A percentile compares a stretch with the other conserved stretches of the same genome.
phyloP scores from a whole-genome alignment of 129 eudicot genomes.

The Saposhnikovia divaricata region DNA sequence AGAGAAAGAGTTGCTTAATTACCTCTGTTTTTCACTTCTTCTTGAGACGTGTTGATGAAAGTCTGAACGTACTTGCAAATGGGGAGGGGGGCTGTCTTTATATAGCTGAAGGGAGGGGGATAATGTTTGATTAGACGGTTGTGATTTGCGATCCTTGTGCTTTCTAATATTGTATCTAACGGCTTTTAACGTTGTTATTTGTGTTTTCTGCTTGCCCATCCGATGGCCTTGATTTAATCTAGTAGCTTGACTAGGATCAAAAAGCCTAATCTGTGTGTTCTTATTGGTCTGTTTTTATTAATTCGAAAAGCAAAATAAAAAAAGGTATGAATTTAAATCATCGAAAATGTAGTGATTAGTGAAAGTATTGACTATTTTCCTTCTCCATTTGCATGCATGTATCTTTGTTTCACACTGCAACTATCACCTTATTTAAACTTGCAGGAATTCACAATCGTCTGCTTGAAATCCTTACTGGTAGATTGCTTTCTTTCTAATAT shows the following conservation, averaged over 20 bases:
- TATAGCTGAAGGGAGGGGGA: not conserved
- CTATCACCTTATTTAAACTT: too few species aligned
- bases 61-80: not conserved
- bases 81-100: not conserved
- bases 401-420: too few species aligned
- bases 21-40: not conserved
- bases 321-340: too few species aligned
- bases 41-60: too few species aligned
- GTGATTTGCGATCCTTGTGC: not conserved
- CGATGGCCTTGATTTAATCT: not conserved
- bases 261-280: not conserved
- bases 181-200: not conserved
- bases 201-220: not conserved
- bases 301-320: too few species aligned
- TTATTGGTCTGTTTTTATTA: not conserved
- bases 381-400: too few species aligned
- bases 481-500: too few species aligned
- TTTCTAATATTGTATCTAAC: not conserved
- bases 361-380: too few species aligned
- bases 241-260: not conserved
- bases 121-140: too few species aligned
- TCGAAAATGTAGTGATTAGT: too few species aligned
- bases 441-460: too few species aligned
- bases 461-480: too few species aligned
- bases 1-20: not conserved